Percentiles rank a stretch among this genome's conserved stretches.
Conservation (phyloP, 2,329 filamentous ascomycete genomes). For the Lasiodiplodia citricola region DNA sequence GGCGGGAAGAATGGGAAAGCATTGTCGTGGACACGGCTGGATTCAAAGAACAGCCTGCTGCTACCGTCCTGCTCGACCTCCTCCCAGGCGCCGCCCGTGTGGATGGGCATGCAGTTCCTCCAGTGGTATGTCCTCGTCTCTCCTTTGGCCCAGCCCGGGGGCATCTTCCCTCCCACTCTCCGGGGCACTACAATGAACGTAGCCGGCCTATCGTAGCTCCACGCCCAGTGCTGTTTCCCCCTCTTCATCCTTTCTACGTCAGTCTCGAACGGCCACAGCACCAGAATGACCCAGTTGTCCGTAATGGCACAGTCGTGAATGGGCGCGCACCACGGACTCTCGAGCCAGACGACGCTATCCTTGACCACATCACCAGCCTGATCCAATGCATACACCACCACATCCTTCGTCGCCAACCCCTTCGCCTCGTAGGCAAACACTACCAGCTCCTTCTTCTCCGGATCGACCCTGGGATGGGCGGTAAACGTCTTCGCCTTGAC, state of each 20-base stretch:
- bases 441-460: constrained; percentile 40
- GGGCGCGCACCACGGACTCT: constrained; percentile 35
- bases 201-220: constrained; percentile 32
- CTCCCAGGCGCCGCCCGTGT: constrained; percentile 47
- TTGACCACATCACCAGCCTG: constrained; percentile 33
- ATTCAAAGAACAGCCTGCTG: constrained; percentile 38
- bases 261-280: constrained; percentile 38
- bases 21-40: constrained; percentile 40
- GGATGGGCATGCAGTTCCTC: constrained; percentile 40
- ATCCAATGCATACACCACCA: constrained; percentile 40
- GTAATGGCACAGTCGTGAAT: constrained; percentile 42
- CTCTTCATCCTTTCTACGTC: constrained; percentile 36
- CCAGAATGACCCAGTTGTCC: constrained; percentile 36
- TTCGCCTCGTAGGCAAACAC: constrained; percentile 42
- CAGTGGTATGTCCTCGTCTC: constrained; percentile 28
- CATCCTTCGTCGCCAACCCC: constrained; percentile 33
- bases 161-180: constrained; percentile 12
- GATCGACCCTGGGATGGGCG: constrained; percentile 45
- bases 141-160: constrained; percentile 27
- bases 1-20: constrained; percentile 44
- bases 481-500: constrained; percentile 39
- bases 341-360: constrained; percentile 35
- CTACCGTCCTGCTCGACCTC: constrained; percentile 33
- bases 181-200: constrained; percentile 36
- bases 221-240: constrained; percentile 40